Evolutionary conservation across 208 protist genomes (phyloP).

Genomic region (Trypanosoma theileri): DNA sequence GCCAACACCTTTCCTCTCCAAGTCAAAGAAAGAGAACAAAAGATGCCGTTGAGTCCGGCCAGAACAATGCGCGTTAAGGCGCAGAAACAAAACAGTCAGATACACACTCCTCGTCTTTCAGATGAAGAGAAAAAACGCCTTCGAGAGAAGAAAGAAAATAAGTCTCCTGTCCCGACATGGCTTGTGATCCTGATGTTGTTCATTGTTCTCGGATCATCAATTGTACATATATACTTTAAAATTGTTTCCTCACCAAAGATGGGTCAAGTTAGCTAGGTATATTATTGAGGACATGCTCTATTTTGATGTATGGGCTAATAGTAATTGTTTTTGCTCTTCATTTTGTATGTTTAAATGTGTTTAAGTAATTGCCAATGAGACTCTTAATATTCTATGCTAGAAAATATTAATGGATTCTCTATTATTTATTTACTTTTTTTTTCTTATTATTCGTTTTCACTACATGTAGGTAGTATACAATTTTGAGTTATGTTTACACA

Average conservation of each 20-base stretch:
- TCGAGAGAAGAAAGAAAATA: constrained; percentile 49
- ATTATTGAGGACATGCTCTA: neutral
- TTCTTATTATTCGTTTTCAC: neutral
- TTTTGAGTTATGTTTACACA: constrained; percentile 39
- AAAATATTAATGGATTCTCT: neutral
- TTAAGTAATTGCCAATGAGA: no score
- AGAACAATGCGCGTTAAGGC: constrained; percentile 63
- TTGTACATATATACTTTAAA: constrained; percentile 79
- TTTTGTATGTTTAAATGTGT: neutral
- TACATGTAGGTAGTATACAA: neutral
- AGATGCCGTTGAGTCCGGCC: constrained; percentile 51
- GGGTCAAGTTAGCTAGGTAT: constrained; percentile 11
- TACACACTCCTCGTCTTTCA: constrained; percentile 42
- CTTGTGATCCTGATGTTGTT: constrained; percentile 62
- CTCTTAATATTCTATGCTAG: no score
- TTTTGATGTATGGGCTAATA: neutral
- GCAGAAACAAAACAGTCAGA: constrained; percentile 35
- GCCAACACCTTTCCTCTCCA: neutral
- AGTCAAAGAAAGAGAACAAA: neutral
- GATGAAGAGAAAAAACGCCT: constrained; percentile 56
- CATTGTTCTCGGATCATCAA: constrained; percentile 60
- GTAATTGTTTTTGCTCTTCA: neutral
- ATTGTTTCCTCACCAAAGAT: constrained; percentile 64
- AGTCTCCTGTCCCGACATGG: constrained; percentile 44
- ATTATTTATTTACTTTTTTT: neutral